These are phyloP conservation scores for Crucihimalaya himalaica DNA, from an alignment of 345 rosid genomes.

Conservation along the genomic window DNA sequence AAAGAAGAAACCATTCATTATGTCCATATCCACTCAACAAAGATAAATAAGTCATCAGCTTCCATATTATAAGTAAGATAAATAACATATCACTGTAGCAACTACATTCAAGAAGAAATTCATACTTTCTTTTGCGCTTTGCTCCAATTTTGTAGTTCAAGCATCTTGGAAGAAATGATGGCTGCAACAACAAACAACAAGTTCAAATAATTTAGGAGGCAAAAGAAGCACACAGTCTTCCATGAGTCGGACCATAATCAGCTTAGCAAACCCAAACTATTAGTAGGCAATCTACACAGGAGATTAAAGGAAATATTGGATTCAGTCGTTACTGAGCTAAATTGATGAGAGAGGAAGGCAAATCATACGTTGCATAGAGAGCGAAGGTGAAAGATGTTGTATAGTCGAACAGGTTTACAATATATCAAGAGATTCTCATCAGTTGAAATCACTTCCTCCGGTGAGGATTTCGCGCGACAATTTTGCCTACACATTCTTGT, in stretches of 20 bases:
- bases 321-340: neutral
- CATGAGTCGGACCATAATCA: neutral
- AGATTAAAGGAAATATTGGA: neutral
- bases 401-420: conserved; percentile 86
- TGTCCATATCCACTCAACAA: conserved; percentile 14
- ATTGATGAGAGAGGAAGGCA: neutral
- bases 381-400: conserved; percentile 71
- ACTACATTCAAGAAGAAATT: neutral
- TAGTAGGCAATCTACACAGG: neutral
- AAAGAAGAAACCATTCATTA: conserved; percentile 1
- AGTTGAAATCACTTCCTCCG: conserved; percentile 64
- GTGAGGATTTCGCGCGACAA: conserved; percentile 54
- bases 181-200: conserved; percentile 50
- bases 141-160: conserved; percentile 63
- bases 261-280: conserved; percentile 4
- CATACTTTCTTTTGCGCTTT: conserved; percentile 60
- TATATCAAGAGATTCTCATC: conserved; percentile 70
- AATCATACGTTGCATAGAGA: conserved; percentile 54
- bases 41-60: conserved; percentile 9
- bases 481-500: conserved; percentile 69
- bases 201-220: neutral
- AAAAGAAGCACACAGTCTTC: neutral
- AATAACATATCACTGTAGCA: neutral
- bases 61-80: neutral
- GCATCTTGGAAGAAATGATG: conserved; percentile 70